These are phyloP conservation scores for Mrakia blollopis DNA, from an alignment of 768 basidiomycete genomes.

Conservation along the genomic window DNA sequence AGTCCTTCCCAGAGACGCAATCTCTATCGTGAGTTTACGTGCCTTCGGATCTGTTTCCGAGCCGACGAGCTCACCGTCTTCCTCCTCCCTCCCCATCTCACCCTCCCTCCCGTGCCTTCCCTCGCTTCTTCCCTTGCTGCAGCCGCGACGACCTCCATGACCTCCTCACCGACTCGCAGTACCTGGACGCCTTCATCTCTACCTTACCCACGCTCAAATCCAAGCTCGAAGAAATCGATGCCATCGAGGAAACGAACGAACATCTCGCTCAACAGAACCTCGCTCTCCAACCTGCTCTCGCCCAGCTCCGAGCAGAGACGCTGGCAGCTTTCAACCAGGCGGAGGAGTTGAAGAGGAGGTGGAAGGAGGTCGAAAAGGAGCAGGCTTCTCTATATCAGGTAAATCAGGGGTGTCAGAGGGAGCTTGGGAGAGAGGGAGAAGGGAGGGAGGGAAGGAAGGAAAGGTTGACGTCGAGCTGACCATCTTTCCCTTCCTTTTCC, in stretches of 20 bases:
- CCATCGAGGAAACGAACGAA: constrained; percentile 77
- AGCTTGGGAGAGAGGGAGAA: no score
- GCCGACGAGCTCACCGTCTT: neutral
- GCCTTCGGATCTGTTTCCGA: neutral
- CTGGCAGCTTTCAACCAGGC: constrained; percentile 84
- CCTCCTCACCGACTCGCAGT: constrained; percentile 68
- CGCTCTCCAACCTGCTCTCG: constrained; percentile 67
- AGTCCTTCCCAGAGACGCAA: constrained; percentile 23
- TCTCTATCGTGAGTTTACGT: constrained; percentile 15
- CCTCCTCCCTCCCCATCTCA: neutral
- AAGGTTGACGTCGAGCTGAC: neutral
- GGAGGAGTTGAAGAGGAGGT: constrained; percentile 68
- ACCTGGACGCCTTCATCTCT: constrained; percentile 84
- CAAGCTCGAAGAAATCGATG: constrained; percentile 68
- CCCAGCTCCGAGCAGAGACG: constrained; percentile 71
- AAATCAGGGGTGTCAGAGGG: constrained; percentile 20
- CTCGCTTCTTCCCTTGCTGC: neutral
- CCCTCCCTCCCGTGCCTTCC: neutral
- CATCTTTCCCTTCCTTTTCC: neutral
- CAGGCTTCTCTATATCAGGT: constrained; percentile 88
- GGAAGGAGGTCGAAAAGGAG: constrained; percentile 82
- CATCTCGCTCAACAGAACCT: constrained; percentile 82
- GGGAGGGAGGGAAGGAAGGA: neutral
- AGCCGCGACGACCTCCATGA: constrained; percentile 91
- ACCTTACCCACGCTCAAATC: constrained; percentile 67